Conservation (phyloP, 495 filamentous ascomycete genomes). For the Neurospora sp. region DNA sequence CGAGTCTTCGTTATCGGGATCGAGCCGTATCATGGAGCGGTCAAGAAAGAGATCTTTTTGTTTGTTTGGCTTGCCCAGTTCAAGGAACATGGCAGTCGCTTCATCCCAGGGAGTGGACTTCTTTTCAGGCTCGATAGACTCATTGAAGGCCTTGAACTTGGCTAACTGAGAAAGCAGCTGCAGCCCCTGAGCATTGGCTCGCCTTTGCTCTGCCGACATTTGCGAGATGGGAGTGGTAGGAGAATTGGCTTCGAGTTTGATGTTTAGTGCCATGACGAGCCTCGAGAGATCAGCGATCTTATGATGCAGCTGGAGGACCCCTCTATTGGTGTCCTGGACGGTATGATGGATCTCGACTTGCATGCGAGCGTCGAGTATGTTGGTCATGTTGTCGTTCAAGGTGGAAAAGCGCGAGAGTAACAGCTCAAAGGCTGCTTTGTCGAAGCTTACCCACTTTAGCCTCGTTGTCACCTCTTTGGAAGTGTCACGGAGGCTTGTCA, state of each 20-base stretch:
- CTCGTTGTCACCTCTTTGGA: constrained; percentile 21
- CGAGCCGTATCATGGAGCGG: constrained; percentile 20
- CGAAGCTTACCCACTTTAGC: constrained; percentile 32
- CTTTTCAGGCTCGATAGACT: constrained; percentile 27
- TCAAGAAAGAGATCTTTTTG: constrained; percentile 23
- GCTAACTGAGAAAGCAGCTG: constrained; percentile 31
- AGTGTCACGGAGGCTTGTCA: constrained; percentile 20
- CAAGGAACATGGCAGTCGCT: constrained; percentile 21
- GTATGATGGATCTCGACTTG: constrained; percentile 35
- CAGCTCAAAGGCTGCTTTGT: constrained; percentile 33
- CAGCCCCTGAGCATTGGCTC: constrained; percentile 22
- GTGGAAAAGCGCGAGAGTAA: constrained; percentile 28
- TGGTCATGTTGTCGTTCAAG: constrained; percentile 37
- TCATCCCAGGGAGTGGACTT: constrained; percentile 17
- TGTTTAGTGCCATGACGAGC: constrained; percentile 30
- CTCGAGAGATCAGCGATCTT: constrained; percentile 29
- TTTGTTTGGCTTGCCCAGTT: constrained; percentile 19
- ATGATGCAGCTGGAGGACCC: constrained; percentile 34
- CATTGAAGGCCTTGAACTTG: constrained; percentile 40
- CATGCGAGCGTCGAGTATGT: constrained; percentile 31
- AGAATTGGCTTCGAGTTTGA: constrained; percentile 19
- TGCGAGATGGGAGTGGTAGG: constrained; percentile 8
- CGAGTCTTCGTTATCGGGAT: constrained; percentile 15
- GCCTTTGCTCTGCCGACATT: constrained; percentile 19
- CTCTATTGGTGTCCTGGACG: constrained; percentile 35